These are phyloP conservation scores for Nectriaceae sp. DNA, from an alignment of 2,329 filamentous ascomycete species.

Conservation along the genomic window DNA sequence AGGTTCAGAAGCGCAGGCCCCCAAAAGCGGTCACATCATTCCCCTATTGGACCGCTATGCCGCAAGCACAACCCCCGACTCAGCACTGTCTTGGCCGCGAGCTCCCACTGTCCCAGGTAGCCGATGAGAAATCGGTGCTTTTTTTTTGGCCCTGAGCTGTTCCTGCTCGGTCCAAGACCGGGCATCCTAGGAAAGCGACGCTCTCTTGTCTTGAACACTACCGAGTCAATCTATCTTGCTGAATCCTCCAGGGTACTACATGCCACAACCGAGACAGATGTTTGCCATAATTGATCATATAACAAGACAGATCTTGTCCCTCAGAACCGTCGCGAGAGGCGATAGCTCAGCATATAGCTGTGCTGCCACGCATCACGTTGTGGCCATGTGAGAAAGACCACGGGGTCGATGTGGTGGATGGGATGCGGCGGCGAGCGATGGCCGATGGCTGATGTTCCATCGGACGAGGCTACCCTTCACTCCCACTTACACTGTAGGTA, in stretches of 20 bases:
- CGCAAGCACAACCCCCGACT: conserved; percentile 6
- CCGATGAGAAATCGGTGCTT: conserved; percentile 9
- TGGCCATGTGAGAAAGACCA: no score
- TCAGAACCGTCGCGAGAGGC: no score
- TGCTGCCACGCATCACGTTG: no score
- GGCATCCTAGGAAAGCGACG: background rate
- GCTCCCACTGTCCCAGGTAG: background rate
- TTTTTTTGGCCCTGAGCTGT: background rate
- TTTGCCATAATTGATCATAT: background rate
- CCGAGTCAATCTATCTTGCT: conserved; percentile 3
- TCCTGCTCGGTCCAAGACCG: background rate
- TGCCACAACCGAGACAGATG: conserved; percentile 2
- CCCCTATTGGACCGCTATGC: conserved; percentile 9
- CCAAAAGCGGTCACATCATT: conserved; percentile 22
- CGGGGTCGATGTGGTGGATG: no score
- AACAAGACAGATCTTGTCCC: no score
- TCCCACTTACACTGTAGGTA: background rate
- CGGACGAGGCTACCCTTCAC: conserved; percentile 1
- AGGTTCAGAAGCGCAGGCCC: conserved; percentile 17
- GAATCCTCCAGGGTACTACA: background rate
- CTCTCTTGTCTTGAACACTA: background rate
- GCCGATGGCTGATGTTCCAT: no score
- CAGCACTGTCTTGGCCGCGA: background rate
- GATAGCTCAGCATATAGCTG: no score
- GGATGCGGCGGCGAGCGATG: no score